Conservation (phyloP, 1,284 basidiomycete species). For the Dichomitus squalens region DNA sequence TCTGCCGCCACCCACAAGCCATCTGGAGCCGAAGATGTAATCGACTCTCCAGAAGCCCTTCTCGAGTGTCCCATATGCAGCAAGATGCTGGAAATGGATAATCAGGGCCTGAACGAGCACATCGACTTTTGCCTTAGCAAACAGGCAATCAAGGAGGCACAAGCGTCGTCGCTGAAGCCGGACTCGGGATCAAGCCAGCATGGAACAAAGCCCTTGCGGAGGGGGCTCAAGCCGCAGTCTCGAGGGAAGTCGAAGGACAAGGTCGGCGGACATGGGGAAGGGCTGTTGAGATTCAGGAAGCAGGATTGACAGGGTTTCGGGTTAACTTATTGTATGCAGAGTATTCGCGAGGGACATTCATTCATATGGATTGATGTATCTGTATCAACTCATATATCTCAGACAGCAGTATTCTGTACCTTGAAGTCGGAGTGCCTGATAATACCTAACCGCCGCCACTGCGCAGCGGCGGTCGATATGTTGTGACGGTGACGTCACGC, state of each 20-base stretch:
- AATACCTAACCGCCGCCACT: too few species aligned
- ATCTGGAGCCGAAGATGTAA: too few species aligned
- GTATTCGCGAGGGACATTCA: too few species aligned
- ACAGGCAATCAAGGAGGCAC: slow-evolving; percentile 68
- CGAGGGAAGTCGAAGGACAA: not conserved
- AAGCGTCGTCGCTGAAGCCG: slow-evolving; percentile 30
- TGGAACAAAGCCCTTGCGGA: not conserved
- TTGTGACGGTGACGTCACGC: not conserved
- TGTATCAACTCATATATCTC: too few species aligned
- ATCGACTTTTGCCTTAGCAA: slow-evolving; percentile 79
- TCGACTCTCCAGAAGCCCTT: too few species aligned
- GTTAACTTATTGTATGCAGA: too few species aligned
- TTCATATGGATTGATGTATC: too few species aligned
- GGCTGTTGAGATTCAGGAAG: slow-evolving; percentile 12
- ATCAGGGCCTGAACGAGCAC: slow-evolving; percentile 70
- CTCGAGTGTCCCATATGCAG: slow-evolving; percentile 68
- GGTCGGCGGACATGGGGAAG: slow-evolving; percentile 3
- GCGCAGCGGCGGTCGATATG: not conserved
- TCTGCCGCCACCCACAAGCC: not conserved
- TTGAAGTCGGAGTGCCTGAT: not conserved
- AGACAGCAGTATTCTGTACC: too few species aligned
- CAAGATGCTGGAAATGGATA: slow-evolving; percentile 58
- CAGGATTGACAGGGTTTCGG: not conserved
- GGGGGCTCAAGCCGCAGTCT: slow-evolving; percentile 1
- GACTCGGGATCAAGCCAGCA: not conserved